Evolutionary conservation across 371 early-diverging fungal species (phyloP), one percentile per base, ranked within the genome.

Genomic region (Mucor sp.): DNA sequence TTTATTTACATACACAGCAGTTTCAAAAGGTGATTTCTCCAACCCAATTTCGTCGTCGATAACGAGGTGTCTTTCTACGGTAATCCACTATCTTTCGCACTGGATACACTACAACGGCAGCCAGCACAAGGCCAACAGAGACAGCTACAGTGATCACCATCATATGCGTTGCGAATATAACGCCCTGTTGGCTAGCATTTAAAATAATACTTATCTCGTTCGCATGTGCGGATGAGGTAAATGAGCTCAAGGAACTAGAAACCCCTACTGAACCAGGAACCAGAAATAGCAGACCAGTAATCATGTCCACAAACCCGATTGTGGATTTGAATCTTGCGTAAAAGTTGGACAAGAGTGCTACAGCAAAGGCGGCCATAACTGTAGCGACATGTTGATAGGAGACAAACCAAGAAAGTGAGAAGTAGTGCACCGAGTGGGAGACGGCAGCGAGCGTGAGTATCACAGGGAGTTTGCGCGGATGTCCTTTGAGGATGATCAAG

Each of bases 201-300:
- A 74, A n/a, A 44, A 74, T 72, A 17, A 77, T 66, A 1, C 68
- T 74, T 17, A 72, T 63, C 53, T 77, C 77, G 9, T 69, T 69
- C 57, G 72, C 65, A 58, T 71, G 63, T 9, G 53, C 66, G 1
- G 63, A 59, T 0, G 74, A 68, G 0, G 70, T 57, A 58, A 77
- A 72, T 0, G 66, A 63, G 21, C 63, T 67, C 4, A 77, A 48
- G 4, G 77, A 72, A 6, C 72, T 74, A 2, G 77, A 64, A 1
- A 77, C 77, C 28, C 77, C 77, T 4, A 77, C 74, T 5, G 77
- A 74, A 0, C 77, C 77, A 35, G 77, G 77, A 3, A 74, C 77
- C 17, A 77, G 23, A 62, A 77, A 77, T 47, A 77, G 37, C 6
- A 77, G 30, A 0, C 77, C 77, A 25, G 72, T 72, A 19, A 77